phyloP scores from a whole-genome alignment of 169 alveolate species.

The Eimeria praecox region DNA sequence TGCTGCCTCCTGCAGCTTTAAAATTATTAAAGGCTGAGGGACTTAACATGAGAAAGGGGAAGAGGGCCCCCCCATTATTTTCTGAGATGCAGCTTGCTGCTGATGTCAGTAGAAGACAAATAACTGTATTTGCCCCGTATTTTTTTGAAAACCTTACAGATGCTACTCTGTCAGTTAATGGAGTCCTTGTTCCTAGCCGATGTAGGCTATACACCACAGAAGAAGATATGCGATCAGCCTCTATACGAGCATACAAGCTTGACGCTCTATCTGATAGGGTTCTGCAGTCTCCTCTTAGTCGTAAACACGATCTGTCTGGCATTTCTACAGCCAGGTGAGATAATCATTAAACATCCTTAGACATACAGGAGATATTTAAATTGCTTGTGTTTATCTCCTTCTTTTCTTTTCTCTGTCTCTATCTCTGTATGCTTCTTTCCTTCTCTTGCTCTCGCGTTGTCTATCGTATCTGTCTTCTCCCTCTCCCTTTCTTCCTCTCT shows the following conservation, averaged over 20 bases:
- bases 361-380: no score
- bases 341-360: no score
- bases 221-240: slow-evolving; percentile 85
- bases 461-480: background rate
- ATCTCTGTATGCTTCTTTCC: background rate
- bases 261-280: slow-evolving; percentile 83
- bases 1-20: slow-evolving; percentile 84
- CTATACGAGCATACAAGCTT: slow-evolving; percentile 83
- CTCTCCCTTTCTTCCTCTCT: background rate
- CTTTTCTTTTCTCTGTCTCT: background rate
- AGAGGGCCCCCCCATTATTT: slow-evolving; percentile 51
- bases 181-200: slow-evolving; percentile 85
- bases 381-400: background rate
- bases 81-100: slow-evolving; percentile 85
- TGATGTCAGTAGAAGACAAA: slow-evolving; percentile 86
- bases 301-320: slow-evolving; percentile 85
- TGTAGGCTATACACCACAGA: slow-evolving; percentile 87
- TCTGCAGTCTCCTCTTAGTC: slow-evolving; percentile 85
- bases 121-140: slow-evolving; percentile 86
- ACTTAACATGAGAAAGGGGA: slow-evolving; percentile 23
- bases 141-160: slow-evolving; percentile 87
- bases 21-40: slow-evolving; percentile 82
- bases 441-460: background rate
- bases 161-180: slow-evolving; percentile 84
- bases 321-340: slow-evolving; percentile 83